Conservation (phyloP, 306 rosid genomes). For the Parietaria judaica region DNA sequence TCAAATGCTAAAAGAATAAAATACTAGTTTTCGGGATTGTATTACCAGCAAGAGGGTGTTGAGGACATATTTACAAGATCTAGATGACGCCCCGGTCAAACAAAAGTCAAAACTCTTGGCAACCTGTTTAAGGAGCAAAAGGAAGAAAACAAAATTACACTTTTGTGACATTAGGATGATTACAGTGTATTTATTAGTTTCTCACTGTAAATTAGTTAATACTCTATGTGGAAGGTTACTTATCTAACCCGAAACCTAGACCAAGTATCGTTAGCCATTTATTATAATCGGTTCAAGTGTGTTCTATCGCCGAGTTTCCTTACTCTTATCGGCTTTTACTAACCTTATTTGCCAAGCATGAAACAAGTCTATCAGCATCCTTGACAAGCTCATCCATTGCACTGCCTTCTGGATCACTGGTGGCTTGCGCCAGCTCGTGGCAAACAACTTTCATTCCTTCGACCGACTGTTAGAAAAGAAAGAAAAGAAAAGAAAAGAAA, state of each 20-base stretch:
- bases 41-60: slow-evolving; percentile 2
- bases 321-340: background rate
- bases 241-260: background rate
- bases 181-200: too few species aligned
- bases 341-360: slow-evolving; percentile 86
- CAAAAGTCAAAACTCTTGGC: slow-evolving; percentile 97
- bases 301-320: too few species aligned
- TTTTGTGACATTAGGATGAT: background rate
- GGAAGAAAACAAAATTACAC: background rate
- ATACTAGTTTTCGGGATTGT: too few species aligned
- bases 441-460: slow-evolving; percentile 99
- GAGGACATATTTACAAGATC: slow-evolving; percentile 98
- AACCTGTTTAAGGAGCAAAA: slow-evolving; percentile 38
- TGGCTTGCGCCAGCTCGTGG: slow-evolving; percentile 91
- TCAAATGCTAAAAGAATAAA: background rate
- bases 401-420: slow-evolving; percentile 84
- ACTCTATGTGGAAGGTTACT: too few species aligned
- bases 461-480: slow-evolving; percentile 58
- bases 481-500: background rate
- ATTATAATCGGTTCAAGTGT: background rate
- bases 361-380: slow-evolving; percentile 90
- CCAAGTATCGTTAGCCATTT: background rate
- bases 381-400: slow-evolving; percentile 78
- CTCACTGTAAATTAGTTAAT: too few species aligned
- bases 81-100: slow-evolving; percentile 86